These are phyloP conservation scores for Citropsis articulata DNA, from an alignment of 345 rosid genomes.

Conservation along the genomic window DNA sequence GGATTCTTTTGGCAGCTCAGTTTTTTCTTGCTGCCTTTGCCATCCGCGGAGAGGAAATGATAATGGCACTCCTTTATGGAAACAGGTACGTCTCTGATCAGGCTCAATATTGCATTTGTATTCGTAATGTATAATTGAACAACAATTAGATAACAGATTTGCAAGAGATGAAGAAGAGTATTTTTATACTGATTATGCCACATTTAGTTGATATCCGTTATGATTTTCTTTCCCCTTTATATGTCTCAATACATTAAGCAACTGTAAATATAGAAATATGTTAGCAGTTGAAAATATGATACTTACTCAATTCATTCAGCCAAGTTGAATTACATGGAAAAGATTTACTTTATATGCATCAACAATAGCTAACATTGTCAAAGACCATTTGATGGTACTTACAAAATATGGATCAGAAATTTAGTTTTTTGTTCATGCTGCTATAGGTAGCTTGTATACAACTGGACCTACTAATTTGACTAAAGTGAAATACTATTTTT, in stretches of 20 bases:
- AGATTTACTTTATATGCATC: background rate
- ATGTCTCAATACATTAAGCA: background rate
- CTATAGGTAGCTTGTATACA: too few species aligned
- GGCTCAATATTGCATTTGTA: background rate
- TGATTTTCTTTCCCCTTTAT: background rate
- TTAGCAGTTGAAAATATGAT: background rate
- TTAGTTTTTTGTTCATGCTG: background rate
- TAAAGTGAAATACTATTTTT: too few species aligned
- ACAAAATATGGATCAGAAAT: background rate
- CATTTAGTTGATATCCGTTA: background rate
- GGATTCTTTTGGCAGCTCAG: background rate
- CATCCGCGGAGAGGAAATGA: background rate
- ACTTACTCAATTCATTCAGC: background rate
- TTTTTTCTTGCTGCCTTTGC: background rate
- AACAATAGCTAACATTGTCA: background rate
- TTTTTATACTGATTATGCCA: background rate
- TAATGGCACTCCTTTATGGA: too few species aligned
- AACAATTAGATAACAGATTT: background rate
- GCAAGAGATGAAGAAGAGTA: background rate
- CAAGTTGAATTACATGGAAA: background rate
- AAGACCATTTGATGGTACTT: background rate
- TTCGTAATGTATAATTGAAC: background rate
- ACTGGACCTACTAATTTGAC: background rate
- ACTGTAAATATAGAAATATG: background rate
- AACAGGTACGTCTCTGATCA: background rate